Conservation (phyloP, 2,329 filamentous ascomycete genomes). For the Talaromyces albobiverticillius region DNA sequence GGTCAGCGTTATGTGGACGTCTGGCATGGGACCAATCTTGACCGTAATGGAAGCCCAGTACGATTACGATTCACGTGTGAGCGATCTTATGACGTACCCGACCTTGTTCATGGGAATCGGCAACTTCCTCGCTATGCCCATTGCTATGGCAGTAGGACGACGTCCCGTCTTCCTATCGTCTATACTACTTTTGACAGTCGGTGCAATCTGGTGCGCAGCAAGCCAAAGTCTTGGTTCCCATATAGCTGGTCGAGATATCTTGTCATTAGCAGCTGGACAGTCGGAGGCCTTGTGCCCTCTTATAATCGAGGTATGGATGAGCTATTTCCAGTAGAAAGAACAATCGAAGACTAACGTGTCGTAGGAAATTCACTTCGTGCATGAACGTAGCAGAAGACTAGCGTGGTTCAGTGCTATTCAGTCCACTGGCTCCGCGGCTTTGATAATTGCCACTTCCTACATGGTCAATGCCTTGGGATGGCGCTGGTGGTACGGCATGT, state of each 20-base stretch:
- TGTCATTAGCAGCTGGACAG: slow-evolving; percentile 2
- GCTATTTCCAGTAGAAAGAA: too few species aligned
- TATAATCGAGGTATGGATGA: too few species aligned
- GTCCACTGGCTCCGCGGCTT: too few species aligned
- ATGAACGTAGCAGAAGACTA: too few species aligned
- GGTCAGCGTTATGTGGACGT: slow-evolving; percentile 43
- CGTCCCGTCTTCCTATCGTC: slow-evolving; percentile 29
- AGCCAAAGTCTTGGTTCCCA: background rate
- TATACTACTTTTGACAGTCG: background rate
- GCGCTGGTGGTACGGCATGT: too few species aligned
- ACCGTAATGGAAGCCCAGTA: slow-evolving; percentile 32
- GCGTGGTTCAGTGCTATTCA: too few species aligned
- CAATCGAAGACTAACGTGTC: too few species aligned
- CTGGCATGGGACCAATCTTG: slow-evolving; percentile 38
- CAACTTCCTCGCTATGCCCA: slow-evolving; percentile 31
- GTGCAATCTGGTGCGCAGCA: background rate
- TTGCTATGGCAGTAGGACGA: slow-evolving; percentile 35
- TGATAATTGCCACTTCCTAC: too few species aligned
- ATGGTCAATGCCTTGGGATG: too few species aligned
- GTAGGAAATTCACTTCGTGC: too few species aligned
- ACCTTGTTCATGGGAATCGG: slow-evolving; percentile 33
- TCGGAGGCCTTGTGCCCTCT: slow-evolving; percentile 7
- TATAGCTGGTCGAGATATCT: background rate
- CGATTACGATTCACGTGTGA: slow-evolving; percentile 40
- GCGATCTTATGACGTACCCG: slow-evolving; percentile 34